Percentiles rank a stretch among this genome's conserved stretches.
Conservation (phyloP, 257 asterid genomes). For the Jasminum sambac region DNA sequence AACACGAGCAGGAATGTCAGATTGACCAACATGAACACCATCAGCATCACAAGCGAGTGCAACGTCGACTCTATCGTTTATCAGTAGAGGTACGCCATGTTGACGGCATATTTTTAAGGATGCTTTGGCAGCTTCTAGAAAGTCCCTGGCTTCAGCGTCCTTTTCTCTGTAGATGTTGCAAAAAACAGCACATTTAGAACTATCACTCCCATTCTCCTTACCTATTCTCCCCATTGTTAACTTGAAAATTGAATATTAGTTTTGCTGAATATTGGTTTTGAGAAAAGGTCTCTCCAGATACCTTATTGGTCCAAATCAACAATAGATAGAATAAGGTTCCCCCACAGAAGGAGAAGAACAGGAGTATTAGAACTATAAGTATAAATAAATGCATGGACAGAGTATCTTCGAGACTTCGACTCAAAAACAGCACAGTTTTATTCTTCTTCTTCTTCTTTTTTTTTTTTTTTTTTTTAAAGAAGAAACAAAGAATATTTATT, state of each 20-base stretch:
- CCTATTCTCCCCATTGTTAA: too few relatives aligned
- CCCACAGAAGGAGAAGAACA: too few relatives aligned
- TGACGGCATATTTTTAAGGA: slow-evolving; percentile 61
- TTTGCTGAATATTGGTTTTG: too few relatives aligned
- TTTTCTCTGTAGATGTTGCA: slow-evolving; percentile 59
- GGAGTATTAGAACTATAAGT: too few relatives aligned
- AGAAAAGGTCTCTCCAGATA: too few relatives aligned
- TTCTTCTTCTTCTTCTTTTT: background rate
- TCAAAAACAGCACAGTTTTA: background rate
- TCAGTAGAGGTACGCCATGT: slow-evolving; percentile 66
- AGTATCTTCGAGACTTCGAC: background rate
- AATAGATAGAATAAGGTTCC: too few relatives aligned
- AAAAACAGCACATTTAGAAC: slow-evolving; percentile 1
- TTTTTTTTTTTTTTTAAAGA: background rate
- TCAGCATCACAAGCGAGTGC: slow-evolving; percentile 93
- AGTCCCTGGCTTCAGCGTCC: slow-evolving; percentile 71
- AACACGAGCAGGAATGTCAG: slow-evolving; percentile 76
- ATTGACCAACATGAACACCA: slow-evolving; percentile 91
- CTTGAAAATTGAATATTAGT: too few relatives aligned
- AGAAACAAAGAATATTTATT: too few relatives aligned
- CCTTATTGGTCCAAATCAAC: too few relatives aligned
- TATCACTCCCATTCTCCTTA: too few relatives aligned
- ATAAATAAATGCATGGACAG: background rate
- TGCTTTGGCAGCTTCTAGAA: slow-evolving; percentile 77
- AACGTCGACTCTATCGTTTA: slow-evolving; percentile 82